Conservation (phyloP, 139 green algal species). For the Auxenochlorella pyrenoidosa region DNA sequence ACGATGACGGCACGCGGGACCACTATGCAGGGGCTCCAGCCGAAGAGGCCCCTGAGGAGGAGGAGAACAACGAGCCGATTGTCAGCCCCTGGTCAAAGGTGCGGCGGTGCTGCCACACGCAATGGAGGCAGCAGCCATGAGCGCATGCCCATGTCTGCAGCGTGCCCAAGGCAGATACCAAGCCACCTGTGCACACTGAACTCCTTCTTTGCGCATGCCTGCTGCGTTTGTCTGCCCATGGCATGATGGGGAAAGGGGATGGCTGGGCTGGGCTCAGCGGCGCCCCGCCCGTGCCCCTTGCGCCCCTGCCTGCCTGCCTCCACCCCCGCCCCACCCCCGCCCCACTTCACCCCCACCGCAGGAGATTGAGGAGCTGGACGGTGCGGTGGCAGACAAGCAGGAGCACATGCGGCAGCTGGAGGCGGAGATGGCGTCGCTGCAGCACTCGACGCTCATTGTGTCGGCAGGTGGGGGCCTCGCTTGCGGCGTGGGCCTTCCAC, state of each 20-base stretch:
- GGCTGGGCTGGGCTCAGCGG: not conserved
- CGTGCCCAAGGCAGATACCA: no score
- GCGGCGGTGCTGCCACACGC: not conserved
- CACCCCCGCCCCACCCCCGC: no score
- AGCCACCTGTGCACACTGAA: no score
- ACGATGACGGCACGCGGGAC: not conserved
- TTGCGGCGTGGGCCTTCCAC: no score
- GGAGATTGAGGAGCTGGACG: conserved; percentile 46
- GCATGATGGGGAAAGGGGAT: not conserved
- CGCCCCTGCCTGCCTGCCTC: not conserved
- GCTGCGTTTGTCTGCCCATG: not conserved
- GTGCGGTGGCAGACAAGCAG: conserved; percentile 47
- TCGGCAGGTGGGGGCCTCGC: not conserved
- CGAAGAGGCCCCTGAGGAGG: not conserved
- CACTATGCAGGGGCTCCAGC: not conserved
- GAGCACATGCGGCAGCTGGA: conserved; percentile 38
- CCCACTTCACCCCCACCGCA: not conserved
- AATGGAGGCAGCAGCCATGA: not conserved
- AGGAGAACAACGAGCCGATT: conserved; percentile 21
- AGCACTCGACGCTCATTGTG: conserved; percentile 1
- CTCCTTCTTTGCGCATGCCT: not conserved
- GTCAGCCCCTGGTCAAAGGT: conserved; percentile 37
- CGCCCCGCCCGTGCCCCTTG: not conserved
- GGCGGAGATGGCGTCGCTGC: conserved; percentile 30
- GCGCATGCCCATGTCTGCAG: no score